phyloP scores from a whole-genome alignment of 1,284 basidiomycete genomes.

The Rhodotorula glutinis region DNA sequence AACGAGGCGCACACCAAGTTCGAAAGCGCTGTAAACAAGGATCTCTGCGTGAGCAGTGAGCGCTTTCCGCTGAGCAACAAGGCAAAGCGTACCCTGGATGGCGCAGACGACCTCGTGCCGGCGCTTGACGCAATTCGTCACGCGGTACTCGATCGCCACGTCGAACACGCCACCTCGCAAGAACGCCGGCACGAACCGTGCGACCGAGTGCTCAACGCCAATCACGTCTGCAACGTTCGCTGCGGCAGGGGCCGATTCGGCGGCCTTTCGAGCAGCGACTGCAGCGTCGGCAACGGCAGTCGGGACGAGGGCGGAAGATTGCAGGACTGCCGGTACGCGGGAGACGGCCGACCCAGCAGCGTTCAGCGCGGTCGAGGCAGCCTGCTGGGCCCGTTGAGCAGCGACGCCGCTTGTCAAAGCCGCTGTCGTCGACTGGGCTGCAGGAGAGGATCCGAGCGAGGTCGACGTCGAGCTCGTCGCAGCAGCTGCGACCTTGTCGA shows the following conservation, averaged over 20 bases:
- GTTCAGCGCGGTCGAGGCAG: conserved; percentile 24
- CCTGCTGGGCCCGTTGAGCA: conserved; percentile 7
- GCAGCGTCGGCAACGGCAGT: neutral
- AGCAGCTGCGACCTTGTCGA: conserved; percentile 33
- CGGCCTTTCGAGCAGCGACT: neutral
- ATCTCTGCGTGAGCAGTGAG: neutral
- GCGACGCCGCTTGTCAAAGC: neutral
- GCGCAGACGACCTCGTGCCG: conserved; percentile 26
- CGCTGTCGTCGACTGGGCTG: neutral
- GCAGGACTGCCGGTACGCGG: conserved; percentile 40
- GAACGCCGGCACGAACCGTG: conserved; percentile 16
- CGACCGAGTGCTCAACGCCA: conserved; percentile 19
- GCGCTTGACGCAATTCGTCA: conserved; percentile 15
- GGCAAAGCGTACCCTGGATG: conserved; percentile 23
- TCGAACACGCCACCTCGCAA: conserved; percentile 20
- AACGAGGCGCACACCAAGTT: conserved; percentile 68
- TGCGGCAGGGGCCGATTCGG: neutral
- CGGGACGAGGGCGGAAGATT: conserved; percentile 14
- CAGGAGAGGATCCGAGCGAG: neutral
- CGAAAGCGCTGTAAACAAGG: conserved; percentile 58
- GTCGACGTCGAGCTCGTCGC: conserved; percentile 2
- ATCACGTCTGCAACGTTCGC: conserved; percentile 15
- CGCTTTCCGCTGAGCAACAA: too few relatives aligned
- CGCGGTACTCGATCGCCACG: conserved; percentile 14
- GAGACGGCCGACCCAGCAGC: conserved; percentile 16